Evolutionary conservation across 371 early-diverging fungal genomes (phyloP).

Genomic region (Mucor indicus): DNA sequence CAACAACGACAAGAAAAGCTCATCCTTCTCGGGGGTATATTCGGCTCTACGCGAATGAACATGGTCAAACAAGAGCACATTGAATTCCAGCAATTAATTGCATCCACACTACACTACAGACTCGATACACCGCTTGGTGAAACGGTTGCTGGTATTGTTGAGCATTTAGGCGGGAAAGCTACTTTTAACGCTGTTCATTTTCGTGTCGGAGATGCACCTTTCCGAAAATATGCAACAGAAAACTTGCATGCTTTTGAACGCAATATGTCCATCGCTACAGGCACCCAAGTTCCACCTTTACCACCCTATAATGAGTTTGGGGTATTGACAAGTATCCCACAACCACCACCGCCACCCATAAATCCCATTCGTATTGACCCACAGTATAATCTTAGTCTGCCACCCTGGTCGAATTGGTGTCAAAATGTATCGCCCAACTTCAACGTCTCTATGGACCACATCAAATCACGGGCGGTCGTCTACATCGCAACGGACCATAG

Average conservation of each 20-base stretch:
- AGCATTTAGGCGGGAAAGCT: conserved; percentile 47
- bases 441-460: conserved; percentile 4
- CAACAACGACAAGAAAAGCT: conserved; percentile 31
- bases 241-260: conserved; percentile 31
- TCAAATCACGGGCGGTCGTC: conserved; percentile 27
- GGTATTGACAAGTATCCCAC: conserved; percentile 5
- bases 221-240: conserved; percentile 33
- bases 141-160: conserved; percentile 46
- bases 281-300: conserved; percentile 14
- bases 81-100: conserved; percentile 20
- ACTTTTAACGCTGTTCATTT: conserved; percentile 50
- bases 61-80: conserved; percentile 36
- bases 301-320: conserved; percentile 16
- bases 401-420: conserved; percentile 25
- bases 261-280: conserved; percentile 25
- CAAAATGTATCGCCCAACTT: conserved; percentile 25
- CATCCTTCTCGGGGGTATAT: conserved; percentile 57
- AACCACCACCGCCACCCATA: conserved; percentile 15
- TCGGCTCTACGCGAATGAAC: conserved; percentile 53
- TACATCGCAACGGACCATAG: conserved; percentile 45
- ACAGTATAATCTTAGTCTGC: conserved; percentile 6
- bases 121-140: conserved; percentile 28
- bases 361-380: conserved; percentile 9
- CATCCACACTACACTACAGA: conserved; percentile 29
- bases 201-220: conserved; percentile 54